These are phyloP conservation scores for Jackrogersella multiformis DNA, from an alignment of 495 filamentous ascomycete genomes.

Conservation along the genomic window DNA sequence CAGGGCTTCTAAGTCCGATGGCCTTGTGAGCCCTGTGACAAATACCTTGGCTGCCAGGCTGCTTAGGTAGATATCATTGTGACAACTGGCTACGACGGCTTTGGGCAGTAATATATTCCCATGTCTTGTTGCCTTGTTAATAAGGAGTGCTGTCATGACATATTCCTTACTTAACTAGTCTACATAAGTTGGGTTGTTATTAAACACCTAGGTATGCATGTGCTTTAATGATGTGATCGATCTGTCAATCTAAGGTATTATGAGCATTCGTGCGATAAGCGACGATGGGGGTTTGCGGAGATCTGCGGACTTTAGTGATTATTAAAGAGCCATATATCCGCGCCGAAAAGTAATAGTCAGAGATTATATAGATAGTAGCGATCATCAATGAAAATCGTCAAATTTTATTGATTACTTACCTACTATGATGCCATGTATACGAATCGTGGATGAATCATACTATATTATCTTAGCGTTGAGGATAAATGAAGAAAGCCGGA, in stretches of 20 bases:
- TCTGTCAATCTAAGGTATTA: constrained; percentile 17
- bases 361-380: background rate
- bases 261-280: constrained; percentile 22
- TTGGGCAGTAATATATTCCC: background rate
- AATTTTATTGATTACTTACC: too few species aligned
- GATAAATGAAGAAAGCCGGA: constrained; percentile 15
- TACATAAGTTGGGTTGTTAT: constrained; percentile 6
- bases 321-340: constrained; percentile 2
- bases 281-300: constrained; percentile 12
- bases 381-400: constrained; percentile 10
- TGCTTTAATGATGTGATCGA: constrained; percentile 25
- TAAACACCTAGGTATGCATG: constrained; percentile 22
- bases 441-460: constrained; percentile 25
- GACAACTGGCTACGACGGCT: constrained; percentile 13
- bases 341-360: constrained; percentile 25
- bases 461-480: background rate
- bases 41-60: too few species aligned
- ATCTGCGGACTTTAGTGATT: constrained; percentile 12
- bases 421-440: too few species aligned
- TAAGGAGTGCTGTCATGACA: too few species aligned
- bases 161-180: background rate
- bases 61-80: constrained; percentile 26
- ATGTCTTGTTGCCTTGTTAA: constrained; percentile 12
- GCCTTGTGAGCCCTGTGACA: constrained; percentile 14
- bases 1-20: constrained; percentile 8